Base-by-base conservation (phyloP, 768 basidiomycete species). In the Tephrocybe sp. region DNA sequence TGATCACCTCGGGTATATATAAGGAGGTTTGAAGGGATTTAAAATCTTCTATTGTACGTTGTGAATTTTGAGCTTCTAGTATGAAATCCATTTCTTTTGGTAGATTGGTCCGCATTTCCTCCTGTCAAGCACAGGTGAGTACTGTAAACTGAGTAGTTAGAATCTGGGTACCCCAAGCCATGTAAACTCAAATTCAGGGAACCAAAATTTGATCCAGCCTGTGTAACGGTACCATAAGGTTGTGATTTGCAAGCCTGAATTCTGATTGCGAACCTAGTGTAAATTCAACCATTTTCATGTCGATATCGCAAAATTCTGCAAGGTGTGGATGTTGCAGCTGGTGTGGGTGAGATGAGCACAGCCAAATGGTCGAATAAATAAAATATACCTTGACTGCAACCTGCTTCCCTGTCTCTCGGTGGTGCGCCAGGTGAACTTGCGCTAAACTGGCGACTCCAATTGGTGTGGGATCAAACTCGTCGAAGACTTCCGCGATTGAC, bases 401-500 rank as follows among this genome's bases (percentile, higher is more conserved):
- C 47, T 71, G 69, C 64, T 78, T 77, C 2, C 91, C 89, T 4
- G 87, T 84, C 40, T 80, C 73, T 43, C 80, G 79, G 53, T 91
- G 84, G 12, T 69, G 79, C 3, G 85, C 97, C 16, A 87, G 79
- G 67, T 98, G 97, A 13, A 98, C 97, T 67, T 99, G 97, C 5
- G 97, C 97, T 30, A 98, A 69, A 60, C 92, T 96, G 11, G 97
- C 97, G 13, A 98, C 93, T 2, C 97, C 97, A 37, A 98, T 90
- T 6, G 97, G 97, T 15, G 75, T 71, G 4, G 84, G 83, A 57
- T 97, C 84, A 62, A 98, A 96, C 52, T 92, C 82, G 11, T 83
- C 81, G 60, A 98, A 98, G 26, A 93, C 66, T 16, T 89, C 87
- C 1, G 76, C 71, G 30, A 97, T 78, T 0, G 82, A 73, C 31